These are phyloP conservation scores for Pythium brachiatum DNA, from an alignment of 352 stramenopile species.

Conservation along the genomic window DNA sequence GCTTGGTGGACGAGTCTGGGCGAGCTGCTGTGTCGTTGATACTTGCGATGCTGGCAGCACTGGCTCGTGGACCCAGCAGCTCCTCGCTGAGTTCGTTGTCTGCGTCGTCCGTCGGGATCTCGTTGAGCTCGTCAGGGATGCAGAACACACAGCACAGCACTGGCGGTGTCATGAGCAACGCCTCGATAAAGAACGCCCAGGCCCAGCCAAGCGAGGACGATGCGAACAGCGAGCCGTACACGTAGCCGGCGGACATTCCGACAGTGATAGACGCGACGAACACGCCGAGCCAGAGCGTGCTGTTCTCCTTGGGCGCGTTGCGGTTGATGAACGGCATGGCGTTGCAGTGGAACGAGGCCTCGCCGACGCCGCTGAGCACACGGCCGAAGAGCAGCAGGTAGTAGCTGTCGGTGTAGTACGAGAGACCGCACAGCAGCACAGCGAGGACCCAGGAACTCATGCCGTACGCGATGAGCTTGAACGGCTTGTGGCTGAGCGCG, in stretches of 20 bases:
- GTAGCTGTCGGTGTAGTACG: slow-evolving; percentile 80
- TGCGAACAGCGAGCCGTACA: slow-evolving; percentile 44
- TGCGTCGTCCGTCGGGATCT: slow-evolving; percentile 31
- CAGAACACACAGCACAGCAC: slow-evolving; percentile 51
- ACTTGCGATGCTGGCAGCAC: slow-evolving; percentile 11
- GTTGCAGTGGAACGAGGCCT: slow-evolving; percentile 93
- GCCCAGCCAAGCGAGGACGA: slow-evolving; percentile 57
- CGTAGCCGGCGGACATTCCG: slow-evolving; percentile 73
- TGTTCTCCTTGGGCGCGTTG: slow-evolving; percentile 59
- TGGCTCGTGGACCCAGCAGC: background rate
- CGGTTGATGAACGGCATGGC: slow-evolving; percentile 93
- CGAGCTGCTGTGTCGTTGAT: slow-evolving; percentile 12
- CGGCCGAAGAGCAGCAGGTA: slow-evolving; percentile 85
- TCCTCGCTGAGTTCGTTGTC: slow-evolving; percentile 26
- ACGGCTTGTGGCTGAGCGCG: slow-evolving; percentile 81
- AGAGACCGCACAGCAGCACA: slow-evolving; percentile 77
- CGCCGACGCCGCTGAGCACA: slow-evolving; percentile 85
- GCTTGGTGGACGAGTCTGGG: background rate
- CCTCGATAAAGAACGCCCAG: slow-evolving; percentile 81
- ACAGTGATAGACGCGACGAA: slow-evolving; percentile 92
- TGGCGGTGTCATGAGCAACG: slow-evolving; percentile 68
- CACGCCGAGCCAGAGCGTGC: slow-evolving; percentile 89
- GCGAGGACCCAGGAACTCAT: slow-evolving; percentile 89
- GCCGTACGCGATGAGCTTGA: slow-evolving; percentile 87
- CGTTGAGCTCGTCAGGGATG: slow-evolving; percentile 39